Evolutionary conservation across 2,329 filamentous ascomycete genomes (phyloP).

Genomic region (Magnaporthiopsis poae): DNA sequence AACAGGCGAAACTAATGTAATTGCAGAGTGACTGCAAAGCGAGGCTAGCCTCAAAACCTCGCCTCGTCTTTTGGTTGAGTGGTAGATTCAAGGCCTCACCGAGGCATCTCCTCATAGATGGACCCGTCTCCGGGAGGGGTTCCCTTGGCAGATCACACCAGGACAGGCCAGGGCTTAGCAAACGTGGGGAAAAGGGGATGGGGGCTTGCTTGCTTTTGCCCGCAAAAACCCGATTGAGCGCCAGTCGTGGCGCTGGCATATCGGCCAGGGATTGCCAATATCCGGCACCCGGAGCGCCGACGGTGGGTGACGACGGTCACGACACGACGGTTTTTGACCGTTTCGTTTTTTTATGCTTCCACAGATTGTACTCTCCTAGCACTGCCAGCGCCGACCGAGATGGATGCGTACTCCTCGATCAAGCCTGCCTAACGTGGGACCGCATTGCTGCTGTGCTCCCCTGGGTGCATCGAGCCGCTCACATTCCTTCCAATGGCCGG

Average conservation of each 20-base stretch:
- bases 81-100: background rate
- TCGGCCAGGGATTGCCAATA: background rate
- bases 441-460: background rate
- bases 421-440: background rate
- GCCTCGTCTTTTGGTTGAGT: background rate
- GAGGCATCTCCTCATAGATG: background rate
- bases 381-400: no score
- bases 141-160: background rate
- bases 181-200: background rate
- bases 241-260: background rate
- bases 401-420: background rate
- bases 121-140: background rate
- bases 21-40: background rate
- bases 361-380: background rate
- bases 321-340: background rate
- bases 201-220: background rate
- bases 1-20: no score
- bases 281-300: background rate
- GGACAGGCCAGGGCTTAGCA: background rate
- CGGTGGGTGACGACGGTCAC: background rate
- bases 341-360: background rate
- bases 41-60: background rate
- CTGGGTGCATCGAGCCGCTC: background rate
- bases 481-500: background rate
- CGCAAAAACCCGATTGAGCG: background rate